These are phyloP conservation scores for Diplodia corticola DNA, from an alignment of 2,329 filamentous ascomycete species.

Conservation along the genomic window DNA sequence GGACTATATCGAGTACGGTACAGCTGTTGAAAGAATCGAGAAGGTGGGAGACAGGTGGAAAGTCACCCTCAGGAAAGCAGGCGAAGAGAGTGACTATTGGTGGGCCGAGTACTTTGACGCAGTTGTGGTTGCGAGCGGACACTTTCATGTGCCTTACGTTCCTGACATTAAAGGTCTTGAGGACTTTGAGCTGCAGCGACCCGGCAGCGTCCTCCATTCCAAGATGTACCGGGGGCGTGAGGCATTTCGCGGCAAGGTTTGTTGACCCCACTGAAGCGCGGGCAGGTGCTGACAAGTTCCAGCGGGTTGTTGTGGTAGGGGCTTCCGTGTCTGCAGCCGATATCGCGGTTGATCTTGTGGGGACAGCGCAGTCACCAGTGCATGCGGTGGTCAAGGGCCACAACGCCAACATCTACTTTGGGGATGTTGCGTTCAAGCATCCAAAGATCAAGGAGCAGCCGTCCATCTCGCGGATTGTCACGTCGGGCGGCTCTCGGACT, in stretches of 20 bases:
- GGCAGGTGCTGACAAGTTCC: background rate
- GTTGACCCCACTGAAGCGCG: background rate
- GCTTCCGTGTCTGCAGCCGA: conserved; percentile 66
- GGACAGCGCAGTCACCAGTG: conserved; percentile 50
- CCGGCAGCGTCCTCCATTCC: conserved; percentile 56
- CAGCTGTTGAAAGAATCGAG: conserved; percentile 61
- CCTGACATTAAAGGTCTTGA: conserved; percentile 52
- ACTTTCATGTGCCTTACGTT: conserved; percentile 61
- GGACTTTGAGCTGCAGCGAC: conserved; percentile 47
- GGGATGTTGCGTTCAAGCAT: conserved; percentile 61
- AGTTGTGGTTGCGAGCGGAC: conserved; percentile 61
- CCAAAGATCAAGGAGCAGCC: conserved; percentile 52
- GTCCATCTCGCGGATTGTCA: conserved; percentile 50
- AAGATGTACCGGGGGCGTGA: conserved; percentile 55
- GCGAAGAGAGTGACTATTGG: conserved; percentile 54
- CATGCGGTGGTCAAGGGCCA: conserved; percentile 58
- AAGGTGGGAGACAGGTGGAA: conserved; percentile 55
- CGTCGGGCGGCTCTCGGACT: conserved; percentile 39
- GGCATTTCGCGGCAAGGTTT: conserved; percentile 37
- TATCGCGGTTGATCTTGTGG: conserved; percentile 56
- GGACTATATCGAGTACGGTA: conserved; percentile 56
- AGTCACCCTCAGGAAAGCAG: conserved; percentile 51
- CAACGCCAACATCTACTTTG: conserved; percentile 56
- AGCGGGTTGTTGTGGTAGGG: conserved; percentile 63
- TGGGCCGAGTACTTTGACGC: conserved; percentile 65